Evolutionary conservation across 805 yeast species (phyloP).

Genomic region (Candida manassasensis): DNA sequence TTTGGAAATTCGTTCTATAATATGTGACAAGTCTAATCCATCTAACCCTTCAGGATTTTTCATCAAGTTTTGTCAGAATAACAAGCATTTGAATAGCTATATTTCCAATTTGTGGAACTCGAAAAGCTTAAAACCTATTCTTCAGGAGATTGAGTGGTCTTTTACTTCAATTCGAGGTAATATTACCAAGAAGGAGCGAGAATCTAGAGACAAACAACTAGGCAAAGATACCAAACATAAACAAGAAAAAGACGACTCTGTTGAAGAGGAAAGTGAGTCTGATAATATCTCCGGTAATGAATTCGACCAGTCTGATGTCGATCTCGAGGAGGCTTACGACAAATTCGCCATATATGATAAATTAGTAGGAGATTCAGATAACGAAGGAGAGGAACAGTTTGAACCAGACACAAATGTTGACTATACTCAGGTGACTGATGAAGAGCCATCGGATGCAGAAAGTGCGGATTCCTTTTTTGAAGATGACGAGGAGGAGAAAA

Average conservation of each 20-base stretch:
- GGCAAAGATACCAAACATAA: slow-evolving; percentile 17
- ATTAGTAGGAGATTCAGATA: slow-evolving; percentile 41
- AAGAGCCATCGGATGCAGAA: slow-evolving; percentile 46
- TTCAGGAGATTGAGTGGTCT: slow-evolving; percentile 39
- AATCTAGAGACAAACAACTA: slow-evolving; percentile 19
- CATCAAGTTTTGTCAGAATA: slow-evolving; percentile 35
- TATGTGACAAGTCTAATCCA: slow-evolving; percentile 23
- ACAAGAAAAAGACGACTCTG: slow-evolving; percentile 15
- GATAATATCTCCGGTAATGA: slow-evolving; percentile 16
- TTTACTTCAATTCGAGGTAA: slow-evolving; percentile 46
- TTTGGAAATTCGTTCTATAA: slow-evolving; percentile 19
- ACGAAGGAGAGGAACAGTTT: slow-evolving; percentile 25
- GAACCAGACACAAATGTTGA: slow-evolving; percentile 34
- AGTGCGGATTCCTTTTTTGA: slow-evolving; percentile 11
- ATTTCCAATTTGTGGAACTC: slow-evolving; percentile 47
- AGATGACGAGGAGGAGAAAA: slow-evolving; percentile 21
- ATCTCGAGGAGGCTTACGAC: slow-evolving; percentile 25
- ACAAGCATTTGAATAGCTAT: slow-evolving; percentile 39
- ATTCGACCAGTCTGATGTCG: slow-evolving; percentile 11
- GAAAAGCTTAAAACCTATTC: slow-evolving; percentile 30
- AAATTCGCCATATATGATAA: slow-evolving; percentile 34
- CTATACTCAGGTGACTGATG: slow-evolving; percentile 63
- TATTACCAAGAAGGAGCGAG: slow-evolving; percentile 34
- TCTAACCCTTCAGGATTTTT: slow-evolving; percentile 47
- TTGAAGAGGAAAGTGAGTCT: slow-evolving; percentile 20